A percentile compares a stretch with the other conserved stretches of the same genome.
These are phyloP conservation scores for Aspergillus leporis DNA, from an alignment of 495 filamentous ascomycete genomes.

Conservation along the genomic window DNA sequence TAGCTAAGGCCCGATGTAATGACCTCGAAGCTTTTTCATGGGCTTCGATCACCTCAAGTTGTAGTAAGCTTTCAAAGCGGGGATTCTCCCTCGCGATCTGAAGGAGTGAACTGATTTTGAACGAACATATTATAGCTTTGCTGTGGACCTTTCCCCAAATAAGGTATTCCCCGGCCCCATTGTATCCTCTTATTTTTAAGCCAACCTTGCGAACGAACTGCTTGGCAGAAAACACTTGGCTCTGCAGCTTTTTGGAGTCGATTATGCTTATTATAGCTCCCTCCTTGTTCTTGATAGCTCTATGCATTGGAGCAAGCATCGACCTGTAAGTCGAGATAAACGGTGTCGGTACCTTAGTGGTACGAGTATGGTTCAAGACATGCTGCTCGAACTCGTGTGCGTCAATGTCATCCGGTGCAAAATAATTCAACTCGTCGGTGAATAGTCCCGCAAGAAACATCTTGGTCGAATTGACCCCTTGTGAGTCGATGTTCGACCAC, in stretches of 20 bases:
- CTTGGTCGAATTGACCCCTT: conserved; percentile 31
- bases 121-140: conserved; percentile 27
- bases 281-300: conserved; percentile 26
- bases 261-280: conserved; percentile 33
- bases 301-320: conserved; percentile 35
- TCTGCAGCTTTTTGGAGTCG: conserved; percentile 28
- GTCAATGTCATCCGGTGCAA: conserved; percentile 18
- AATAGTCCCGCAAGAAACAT: conserved; percentile 31
- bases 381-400: conserved; percentile 20
- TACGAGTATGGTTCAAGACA: conserved; percentile 29
- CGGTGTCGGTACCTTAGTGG: conserved; percentile 17
- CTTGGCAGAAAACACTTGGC: conserved; percentile 25
- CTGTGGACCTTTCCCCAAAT: conserved; percentile 31
- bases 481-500: conserved; percentile 36
- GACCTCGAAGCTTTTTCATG: not conserved
- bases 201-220: conserved; percentile 20
- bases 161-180: conserved; percentile 34
- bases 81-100: conserved; percentile 13
- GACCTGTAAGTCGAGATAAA: conserved; percentile 36
- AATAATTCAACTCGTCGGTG: conserved; percentile 5
- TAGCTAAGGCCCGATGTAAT: conserved; percentile 11
- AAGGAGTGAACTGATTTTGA: conserved; percentile 25
- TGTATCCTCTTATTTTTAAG: conserved; percentile 23
- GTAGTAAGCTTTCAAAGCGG: conserved; percentile 28
- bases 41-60: conserved; percentile 20